These are phyloP conservation scores for Ciborinia camelliae DNA, from an alignment of 2,329 filamentous ascomycete species.

Conservation along the genomic window DNA sequence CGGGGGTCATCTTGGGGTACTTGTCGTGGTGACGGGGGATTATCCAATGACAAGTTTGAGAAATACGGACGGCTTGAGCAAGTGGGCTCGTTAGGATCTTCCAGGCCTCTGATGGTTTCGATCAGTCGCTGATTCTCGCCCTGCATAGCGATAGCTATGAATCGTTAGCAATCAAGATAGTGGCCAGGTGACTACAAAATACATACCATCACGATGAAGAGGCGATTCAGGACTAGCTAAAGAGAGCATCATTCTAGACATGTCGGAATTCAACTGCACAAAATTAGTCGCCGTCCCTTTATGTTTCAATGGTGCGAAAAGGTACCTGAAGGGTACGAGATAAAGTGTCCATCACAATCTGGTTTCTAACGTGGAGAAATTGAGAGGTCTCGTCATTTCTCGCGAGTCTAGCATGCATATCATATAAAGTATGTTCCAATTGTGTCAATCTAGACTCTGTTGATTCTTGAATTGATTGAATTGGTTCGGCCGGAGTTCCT, in stretches of 20 bases:
- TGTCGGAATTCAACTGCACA: constrained; percentile 76
- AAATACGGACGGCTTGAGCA: constrained; percentile 66
- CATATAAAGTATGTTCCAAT: constrained; percentile 80
- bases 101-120: constrained; percentile 53
- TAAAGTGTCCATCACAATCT: constrained; percentile 77
- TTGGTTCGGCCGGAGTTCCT: constrained; percentile 78
- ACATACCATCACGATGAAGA: constrained; percentile 77
- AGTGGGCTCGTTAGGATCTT: constrained; percentile 65
- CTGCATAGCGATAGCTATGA: constrained; percentile 54
- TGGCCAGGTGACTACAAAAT: constrained; percentile 22
- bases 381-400: constrained; percentile 81
- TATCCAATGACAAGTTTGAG: constrained; percentile 58
- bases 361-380: constrained; percentile 75
- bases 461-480: constrained; percentile 67
- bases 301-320: not conserved
- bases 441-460: constrained; percentile 70
- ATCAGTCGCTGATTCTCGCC: constrained; percentile 59
- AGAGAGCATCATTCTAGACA: constrained; percentile 70
- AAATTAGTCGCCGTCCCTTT: constrained; percentile 28
- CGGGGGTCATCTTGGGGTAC: constrained; percentile 80
- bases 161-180: constrained; percentile 31
- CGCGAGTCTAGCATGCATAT: constrained; percentile 70
- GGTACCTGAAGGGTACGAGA: constrained; percentile 65
- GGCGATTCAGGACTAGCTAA: constrained; percentile 72
- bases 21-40: constrained; percentile 82